Base-by-base conservation (phyloP, 139 green algal genomes). In the Spirogloea muscicola region DNA sequence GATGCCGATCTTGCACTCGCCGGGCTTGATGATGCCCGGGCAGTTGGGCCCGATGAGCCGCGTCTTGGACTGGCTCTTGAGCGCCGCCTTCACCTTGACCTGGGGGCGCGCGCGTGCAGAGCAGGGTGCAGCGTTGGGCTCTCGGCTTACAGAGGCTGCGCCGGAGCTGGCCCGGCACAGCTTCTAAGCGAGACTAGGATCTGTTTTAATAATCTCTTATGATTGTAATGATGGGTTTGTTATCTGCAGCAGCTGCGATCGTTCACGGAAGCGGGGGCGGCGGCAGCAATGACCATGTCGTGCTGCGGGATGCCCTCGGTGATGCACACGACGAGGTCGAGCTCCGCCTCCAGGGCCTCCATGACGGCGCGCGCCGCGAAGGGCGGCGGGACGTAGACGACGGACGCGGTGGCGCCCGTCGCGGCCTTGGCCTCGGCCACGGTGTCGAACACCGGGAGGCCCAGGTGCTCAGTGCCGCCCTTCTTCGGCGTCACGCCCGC, bases 1-100 rank as follows among this genome's bases (percentile, higher is more conserved):
- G 88, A 99, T 99, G 38, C 94, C 94, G 43, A 99, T 98, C 85
- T 98, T 99, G 87, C 93, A 98, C 77, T 97, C 94, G 2, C 91
- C 94, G 27, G 94, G 94, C 86, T 86, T 87, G 62, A 86, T 86
- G 70, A 89, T 89, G 29, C 94, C 94, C 0, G 94, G 94, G 84
- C 94, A 99, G 82, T 99, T 99, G 72, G 94, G 94, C 0, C 94
- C 94, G 71, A 99, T 99, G 2, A 99, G 80, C 2, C 94, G 81
- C 44, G 92, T 97, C 63, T 60, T 71, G 68, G 16, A 89, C 82
- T 96, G 90, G 71, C 88, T 85, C 70, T 87, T 89, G 84, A 98
- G 85, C 25, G 89, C 84, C 61, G 89, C 89, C 87, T 99, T 99
- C 41, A 99, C 92, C 69, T 85, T 87, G 6, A 96, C 88, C 89